phyloP scores from a whole-genome alignment of 2,329 filamentous ascomycete species.

The Cladorrhinum sp. region DNA sequence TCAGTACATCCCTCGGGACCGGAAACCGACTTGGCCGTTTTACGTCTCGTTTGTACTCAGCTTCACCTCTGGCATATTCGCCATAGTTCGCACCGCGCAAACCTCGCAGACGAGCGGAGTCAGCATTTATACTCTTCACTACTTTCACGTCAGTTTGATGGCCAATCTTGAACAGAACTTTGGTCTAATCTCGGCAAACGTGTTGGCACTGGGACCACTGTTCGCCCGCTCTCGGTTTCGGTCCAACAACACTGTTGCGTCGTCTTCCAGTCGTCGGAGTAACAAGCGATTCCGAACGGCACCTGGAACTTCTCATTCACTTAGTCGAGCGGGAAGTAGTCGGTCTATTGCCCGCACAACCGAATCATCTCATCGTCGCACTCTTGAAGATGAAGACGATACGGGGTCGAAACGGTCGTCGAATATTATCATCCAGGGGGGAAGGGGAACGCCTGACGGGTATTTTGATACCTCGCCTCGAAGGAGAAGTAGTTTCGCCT shows the following conservation, averaged over 20 bases:
- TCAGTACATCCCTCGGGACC: slow-evolving; percentile 30
- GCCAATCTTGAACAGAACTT: slow-evolving; percentile 38
- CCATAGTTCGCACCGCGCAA: slow-evolving; percentile 36
- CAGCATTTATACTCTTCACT: slow-evolving; percentile 31
- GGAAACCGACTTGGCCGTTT: slow-evolving; percentile 35
- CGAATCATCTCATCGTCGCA: background rate
- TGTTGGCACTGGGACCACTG: slow-evolving; percentile 35
- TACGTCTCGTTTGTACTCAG: slow-evolving; percentile 33
- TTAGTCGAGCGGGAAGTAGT: background rate
- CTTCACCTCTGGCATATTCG: slow-evolving; percentile 33
- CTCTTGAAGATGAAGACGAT: background rate
- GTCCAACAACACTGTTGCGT: slow-evolving; percentile 2
- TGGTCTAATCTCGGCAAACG: slow-evolving; percentile 37
- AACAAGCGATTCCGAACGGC: slow-evolving; percentile 10
- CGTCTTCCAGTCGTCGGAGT: slow-evolving; percentile 9
- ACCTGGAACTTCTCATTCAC: background rate
- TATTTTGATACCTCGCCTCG: too few species aligned
- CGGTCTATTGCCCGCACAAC: background rate
- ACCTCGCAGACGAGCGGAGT: slow-evolving; percentile 31
- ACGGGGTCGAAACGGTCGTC: background rate
- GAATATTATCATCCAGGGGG: background rate
- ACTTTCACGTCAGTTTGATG: slow-evolving; percentile 34
- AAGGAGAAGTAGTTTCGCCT: background rate
- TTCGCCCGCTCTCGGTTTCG: slow-evolving; percentile 25
- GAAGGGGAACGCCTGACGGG: background rate